Evolutionary conservation across 192 early-diverging fungal species (phyloP).

Genomic region (Jimgerdemannia flammicorona): DNA sequence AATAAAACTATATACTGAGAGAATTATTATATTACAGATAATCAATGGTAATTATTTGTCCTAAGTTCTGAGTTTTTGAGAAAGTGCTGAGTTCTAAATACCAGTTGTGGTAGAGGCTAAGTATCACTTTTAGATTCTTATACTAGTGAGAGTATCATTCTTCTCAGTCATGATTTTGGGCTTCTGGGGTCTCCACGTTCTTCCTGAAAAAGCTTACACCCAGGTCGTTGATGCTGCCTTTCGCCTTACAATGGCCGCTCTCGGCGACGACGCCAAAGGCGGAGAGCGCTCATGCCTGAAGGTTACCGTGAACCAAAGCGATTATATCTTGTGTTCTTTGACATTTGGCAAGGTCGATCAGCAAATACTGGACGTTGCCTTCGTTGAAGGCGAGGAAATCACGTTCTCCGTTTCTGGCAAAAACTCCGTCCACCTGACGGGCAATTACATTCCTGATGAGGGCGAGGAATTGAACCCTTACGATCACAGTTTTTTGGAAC

Average conservation of each 20-base stretch:
- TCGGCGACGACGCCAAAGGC: slow-evolving; percentile 46
- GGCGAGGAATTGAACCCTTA: slow-evolving; percentile 9
- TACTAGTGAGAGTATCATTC: no score
- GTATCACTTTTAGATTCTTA: no score
- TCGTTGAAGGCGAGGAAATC: slow-evolving; percentile 80
- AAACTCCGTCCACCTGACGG: slow-evolving; percentile 59
- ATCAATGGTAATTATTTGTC: no score
- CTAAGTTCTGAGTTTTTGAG: no score
- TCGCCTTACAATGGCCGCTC: slow-evolving; percentile 76
- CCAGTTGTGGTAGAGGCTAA: no score
- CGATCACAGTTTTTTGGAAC: not conserved
- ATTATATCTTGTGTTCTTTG: slow-evolving; percentile 80
- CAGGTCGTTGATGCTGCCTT: slow-evolving; percentile 78
- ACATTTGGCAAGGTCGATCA: slow-evolving; percentile 65
- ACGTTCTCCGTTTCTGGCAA: slow-evolving; percentile 70
- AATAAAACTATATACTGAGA: no score
- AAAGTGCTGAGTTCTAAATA: no score
- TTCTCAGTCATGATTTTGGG: slow-evolving; percentile 47
- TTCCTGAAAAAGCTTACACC: slow-evolving; percentile 70
- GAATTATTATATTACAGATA: no score
- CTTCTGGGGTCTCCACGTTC: slow-evolving; percentile 67
- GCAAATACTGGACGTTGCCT: slow-evolving; percentile 61
- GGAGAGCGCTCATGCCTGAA: slow-evolving; percentile 61
- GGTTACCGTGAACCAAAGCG: slow-evolving; percentile 65
- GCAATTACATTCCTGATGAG: slow-evolving; percentile 56